Base-by-base conservation (phyloP, 2,329 filamentous ascomycete species). In the Neodidymelliopsis sp. region DNA sequence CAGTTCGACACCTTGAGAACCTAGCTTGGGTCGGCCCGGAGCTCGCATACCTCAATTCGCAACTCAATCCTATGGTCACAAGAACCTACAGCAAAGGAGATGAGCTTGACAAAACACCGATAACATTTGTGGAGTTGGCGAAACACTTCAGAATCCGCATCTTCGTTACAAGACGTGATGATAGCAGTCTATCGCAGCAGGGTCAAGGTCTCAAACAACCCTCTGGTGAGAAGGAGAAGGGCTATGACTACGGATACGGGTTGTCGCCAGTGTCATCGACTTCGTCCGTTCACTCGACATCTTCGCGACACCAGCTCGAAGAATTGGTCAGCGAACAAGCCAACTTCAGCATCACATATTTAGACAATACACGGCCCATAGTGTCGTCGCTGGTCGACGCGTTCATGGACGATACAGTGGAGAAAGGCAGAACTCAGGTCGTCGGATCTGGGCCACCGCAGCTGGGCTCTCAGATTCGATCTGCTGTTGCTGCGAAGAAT, bases 391-490 rank as follows among this genome's bases (percentile, higher is more conserved):
- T 60, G 23, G 33, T 66, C 5, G 40, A 42, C 13, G 30, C 35
- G 2, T 67, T 65, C 35, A 41, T 59, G 22, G 54, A 57, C 13
- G 46, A 53, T 8, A 59, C 56, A 1, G 53, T 65, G 2, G 45
- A 25, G 20, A 28, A 34, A 10, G 66, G 60, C 2, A 45, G 63
- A 9, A 63, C 57, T 15, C 53, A 57, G 25, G 65, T 70, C 2
- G 39, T 60, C 8, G 66, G 53, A 1, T 60, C 56, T 18, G 66
- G 66, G 2, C 64, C 65, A 6, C 49, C 43, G 15, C 53, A 41
- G 10, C 25, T 70, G 43, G 62, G 63, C 0, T 63, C 57, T 12
- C 60, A 67, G 41, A 41, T 70, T 27, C 47, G 65, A n/a, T 40
- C 31, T n/a, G 61, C 56, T 5, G 57, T 69, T 41, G 66, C 65